Evolutionary conservation across 441 rosid genomes (phyloP).

Genomic region (Brassica hybrid): DNA sequence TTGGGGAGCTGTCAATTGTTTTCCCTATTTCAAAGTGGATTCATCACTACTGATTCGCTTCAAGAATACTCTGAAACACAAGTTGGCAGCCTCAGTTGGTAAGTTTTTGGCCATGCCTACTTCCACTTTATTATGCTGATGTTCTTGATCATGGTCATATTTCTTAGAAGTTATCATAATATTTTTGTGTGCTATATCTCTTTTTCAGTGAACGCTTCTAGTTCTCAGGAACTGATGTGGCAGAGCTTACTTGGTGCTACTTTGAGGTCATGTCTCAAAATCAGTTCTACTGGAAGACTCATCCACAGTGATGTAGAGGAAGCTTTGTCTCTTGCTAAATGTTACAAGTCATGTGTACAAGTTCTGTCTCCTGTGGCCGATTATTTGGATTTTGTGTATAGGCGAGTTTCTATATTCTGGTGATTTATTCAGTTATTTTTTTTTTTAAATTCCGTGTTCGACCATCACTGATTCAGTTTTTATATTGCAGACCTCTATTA

Average conservation of each 20-base stretch:
- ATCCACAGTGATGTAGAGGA: constrained; percentile 52
- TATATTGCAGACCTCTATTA: constrained; percentile 47
- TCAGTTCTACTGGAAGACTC: constrained; percentile 19
- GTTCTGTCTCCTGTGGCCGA: constrained; percentile 75
- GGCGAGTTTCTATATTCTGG: constrained; percentile 51
- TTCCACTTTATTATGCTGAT: background rate
- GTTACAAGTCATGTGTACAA: constrained; percentile 63
- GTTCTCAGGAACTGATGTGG: constrained; percentile 59
- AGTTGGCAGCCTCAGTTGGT: constrained; percentile 53
- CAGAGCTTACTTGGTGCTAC: constrained; percentile 71
- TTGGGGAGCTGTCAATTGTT: constrained; percentile 67
- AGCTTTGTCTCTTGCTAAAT: constrained; percentile 59
- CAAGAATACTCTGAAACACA: constrained; percentile 55
- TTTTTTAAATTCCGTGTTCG: background rate
- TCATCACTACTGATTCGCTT: constrained; percentile 51
- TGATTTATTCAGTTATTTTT: background rate
- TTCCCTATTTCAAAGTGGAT: constrained; percentile 49
- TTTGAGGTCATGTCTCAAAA: constrained; percentile 53
- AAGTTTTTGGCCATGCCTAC: constrained; percentile 17
- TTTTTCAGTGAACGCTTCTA: constrained; percentile 56
- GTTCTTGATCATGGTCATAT: background rate
- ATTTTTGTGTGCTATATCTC: background rate
- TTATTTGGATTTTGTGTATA: constrained; percentile 60
- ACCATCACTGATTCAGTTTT: background rate
- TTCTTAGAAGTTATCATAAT: background rate